Conservation (phyloP, 1,284 basidiomycete genomes). For the Moniliella sp. region DNA sequence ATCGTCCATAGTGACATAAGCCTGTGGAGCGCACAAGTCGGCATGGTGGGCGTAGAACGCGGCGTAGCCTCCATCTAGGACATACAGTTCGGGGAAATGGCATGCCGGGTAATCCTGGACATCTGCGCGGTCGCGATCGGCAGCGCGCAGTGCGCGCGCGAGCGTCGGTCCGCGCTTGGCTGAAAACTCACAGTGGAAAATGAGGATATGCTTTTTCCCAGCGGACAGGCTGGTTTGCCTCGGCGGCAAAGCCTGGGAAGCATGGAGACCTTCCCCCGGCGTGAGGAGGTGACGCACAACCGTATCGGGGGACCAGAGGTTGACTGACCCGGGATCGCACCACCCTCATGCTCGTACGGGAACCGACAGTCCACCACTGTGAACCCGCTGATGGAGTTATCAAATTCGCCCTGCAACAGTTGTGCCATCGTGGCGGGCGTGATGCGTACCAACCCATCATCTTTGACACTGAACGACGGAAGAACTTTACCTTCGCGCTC, state of each 20-base stretch:
- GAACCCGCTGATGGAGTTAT: constrained; percentile 14
- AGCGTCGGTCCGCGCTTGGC: constrained; percentile 83
- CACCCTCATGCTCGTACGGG: constrained; percentile 82
- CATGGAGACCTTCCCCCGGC: constrained; percentile 36
- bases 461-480: constrained; percentile 73
- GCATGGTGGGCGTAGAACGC: constrained; percentile 54
- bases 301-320: constrained; percentile 60
- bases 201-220: constrained; percentile 54
- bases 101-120: constrained; percentile 74
- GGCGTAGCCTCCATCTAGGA: constrained; percentile 84
- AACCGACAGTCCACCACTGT: constrained; percentile 82
- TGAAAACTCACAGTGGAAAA: constrained; percentile 97
- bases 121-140: constrained; percentile 70
- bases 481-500: constrained; percentile 58
- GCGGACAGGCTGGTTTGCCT: constrained; percentile 42
- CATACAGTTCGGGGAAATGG: constrained; percentile 87
- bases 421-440: constrained; percentile 43
- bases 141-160: constrained; percentile 77
- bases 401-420: constrained; percentile 19
- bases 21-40: constrained; percentile 52
- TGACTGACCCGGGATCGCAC: constrained; percentile 73
- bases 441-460: constrained; percentile 86
- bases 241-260: constrained; percentile 12
- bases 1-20: constrained; percentile 84
- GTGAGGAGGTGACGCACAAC: constrained; percentile 62